Evolutionary conservation across 2,329 filamentous ascomycete genomes (phyloP), one percentile per base, ranked within the genome.

Genomic region (Hypoxylon sp.): DNA sequence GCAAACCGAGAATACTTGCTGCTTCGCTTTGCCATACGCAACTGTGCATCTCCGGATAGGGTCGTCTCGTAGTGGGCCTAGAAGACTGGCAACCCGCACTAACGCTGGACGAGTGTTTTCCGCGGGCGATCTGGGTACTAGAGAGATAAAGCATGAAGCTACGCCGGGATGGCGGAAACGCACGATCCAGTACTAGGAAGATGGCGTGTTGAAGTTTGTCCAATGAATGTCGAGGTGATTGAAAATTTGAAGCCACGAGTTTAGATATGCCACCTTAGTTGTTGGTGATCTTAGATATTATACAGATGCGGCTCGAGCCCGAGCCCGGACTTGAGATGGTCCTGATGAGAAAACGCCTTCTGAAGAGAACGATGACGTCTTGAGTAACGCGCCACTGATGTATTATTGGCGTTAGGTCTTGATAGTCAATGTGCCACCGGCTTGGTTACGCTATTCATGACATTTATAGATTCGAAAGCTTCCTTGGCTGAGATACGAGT

Each of bases 31-130:
- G 39, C 48, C 19, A 41, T 56, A 28, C 20, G 53, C 6, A 57
- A 69, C 47, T 67, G 51, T 67, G 71, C 64, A 73, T 73, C 65
- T 73, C 71, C 71, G 71, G 69, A 64, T 43, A 44, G 17, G 24
- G 49, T 60, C 50, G 59, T 61, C 58, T 62, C n/a, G 54, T 8
- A 48, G 64, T 69, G 65, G 68, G 67, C 62, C 67, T 51, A 39
- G 49, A 56, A 30, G 56, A 53, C 61, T 55, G 34, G 20, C 30
- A 55, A 41, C 54, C 65, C 57, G 30, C 65, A 61, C 63, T 65
- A 64, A 13, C 54, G 10, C 19, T 51, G 47, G 34, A 50, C 43
- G 43, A 52, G 30, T 64, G 59, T 62, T 72, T 62, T 73, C 69
- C 71, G 70, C 71, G 69, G 70, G 65, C 59, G 59, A 34, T 53